Base-by-base conservation (phyloP, 1,139 yeast genomes). In the Sugiyamaella xylanicola region DNA sequence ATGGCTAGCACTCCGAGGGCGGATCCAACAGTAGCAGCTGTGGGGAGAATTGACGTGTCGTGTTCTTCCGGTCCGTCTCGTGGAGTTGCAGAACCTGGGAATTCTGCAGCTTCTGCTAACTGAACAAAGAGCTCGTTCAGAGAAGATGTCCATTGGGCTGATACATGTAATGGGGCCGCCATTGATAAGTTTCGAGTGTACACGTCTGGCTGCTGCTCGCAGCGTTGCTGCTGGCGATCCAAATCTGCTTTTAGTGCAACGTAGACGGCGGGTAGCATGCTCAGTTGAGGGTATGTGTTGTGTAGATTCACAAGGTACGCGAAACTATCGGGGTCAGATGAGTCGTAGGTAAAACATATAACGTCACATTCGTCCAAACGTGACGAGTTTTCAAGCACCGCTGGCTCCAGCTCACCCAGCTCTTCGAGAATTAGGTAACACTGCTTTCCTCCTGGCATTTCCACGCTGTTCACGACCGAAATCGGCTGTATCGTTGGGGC, bases 171-270 rank as follows among this genome's bases (percentile, higher is more conserved):
- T 1, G 92, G 92, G 1, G 95, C 93, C 0, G 91, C 84, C 51
- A 87, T 69, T 51, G 78, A 79, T 2, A 87, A 68, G 21, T 80
- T 80, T 37, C 90, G 76, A 0, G 97, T 86, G 66, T 86, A 91
- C 44, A 82, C 86, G 65, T 93, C 98, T 0, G 99, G 99, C 66
- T 90, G 97, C 4, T 80, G 75, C 55, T 84, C 89, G 32, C 87
- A 83, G 32, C 99, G 71, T 67, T 93, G 99, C 65, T 92, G 97
- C 67, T 92, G 98, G 62, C 95, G 85, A 69, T 93, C 99, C 46
- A 91, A 76, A 70, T 93, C 99, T 0, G 99, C 98, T 67, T 93
- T 93, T 27, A 91, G 74, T 0, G 97, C 99, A 1, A 91, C 98
- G 68, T 86, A 89, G 0, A 92, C 86, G 3, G 88, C 81, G 0